A percentile compares a stretch with the other conserved stretches of the same genome.
These are phyloP conservation scores for Diaporthe caulivora DNA, from an alignment of 2,329 filamentous ascomycete species.

Conservation along the genomic window DNA sequence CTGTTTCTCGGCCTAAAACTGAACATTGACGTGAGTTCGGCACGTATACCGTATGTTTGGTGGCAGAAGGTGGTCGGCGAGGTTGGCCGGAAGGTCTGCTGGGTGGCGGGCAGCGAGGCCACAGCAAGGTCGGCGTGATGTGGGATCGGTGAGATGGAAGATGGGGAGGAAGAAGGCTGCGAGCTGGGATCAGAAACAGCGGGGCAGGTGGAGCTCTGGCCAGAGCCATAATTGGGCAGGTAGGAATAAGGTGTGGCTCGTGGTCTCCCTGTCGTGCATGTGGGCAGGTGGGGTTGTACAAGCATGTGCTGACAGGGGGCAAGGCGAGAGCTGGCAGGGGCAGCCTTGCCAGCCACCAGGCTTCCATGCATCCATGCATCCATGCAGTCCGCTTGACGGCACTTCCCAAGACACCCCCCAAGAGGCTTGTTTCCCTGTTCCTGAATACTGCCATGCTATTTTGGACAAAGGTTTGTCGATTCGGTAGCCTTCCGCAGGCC, in stretches of 20 bases:
- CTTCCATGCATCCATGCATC: slow-evolving; percentile 14
- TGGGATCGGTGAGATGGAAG: slow-evolving; percentile 15
- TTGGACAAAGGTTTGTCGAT: background rate
- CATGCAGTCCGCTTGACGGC: slow-evolving; percentile 11
- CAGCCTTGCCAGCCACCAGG: slow-evolving; percentile 20
- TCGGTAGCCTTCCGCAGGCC: slow-evolving; percentile 1
- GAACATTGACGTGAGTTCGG: background rate
- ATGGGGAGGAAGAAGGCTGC: slow-evolving; percentile 12
- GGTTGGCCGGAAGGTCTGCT: background rate
- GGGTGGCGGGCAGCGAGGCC: background rate
- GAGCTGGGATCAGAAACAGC: slow-evolving; percentile 11
- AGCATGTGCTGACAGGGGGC: slow-evolving; percentile 17
- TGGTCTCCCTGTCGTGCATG: slow-evolving; percentile 18
- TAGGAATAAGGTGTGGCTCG: slow-evolving; percentile 32
- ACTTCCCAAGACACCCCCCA: slow-evolving; percentile 13
- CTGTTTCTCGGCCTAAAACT: background rate
- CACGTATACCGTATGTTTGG: background rate
- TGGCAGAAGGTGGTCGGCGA: slow-evolving; percentile 19
- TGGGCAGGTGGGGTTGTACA: background rate
- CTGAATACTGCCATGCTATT: slow-evolving; percentile 15
- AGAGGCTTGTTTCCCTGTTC: slow-evolving; percentile 25
- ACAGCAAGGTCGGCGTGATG: slow-evolving; percentile 1
- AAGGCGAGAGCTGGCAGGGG: slow-evolving; percentile 8
- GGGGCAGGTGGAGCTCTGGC: background rate
- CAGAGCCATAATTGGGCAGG: slow-evolving; percentile 16